Base-by-base conservation (phyloP, 108 stramenopile species). In the Pseudonitzschia multistriata region DNA sequence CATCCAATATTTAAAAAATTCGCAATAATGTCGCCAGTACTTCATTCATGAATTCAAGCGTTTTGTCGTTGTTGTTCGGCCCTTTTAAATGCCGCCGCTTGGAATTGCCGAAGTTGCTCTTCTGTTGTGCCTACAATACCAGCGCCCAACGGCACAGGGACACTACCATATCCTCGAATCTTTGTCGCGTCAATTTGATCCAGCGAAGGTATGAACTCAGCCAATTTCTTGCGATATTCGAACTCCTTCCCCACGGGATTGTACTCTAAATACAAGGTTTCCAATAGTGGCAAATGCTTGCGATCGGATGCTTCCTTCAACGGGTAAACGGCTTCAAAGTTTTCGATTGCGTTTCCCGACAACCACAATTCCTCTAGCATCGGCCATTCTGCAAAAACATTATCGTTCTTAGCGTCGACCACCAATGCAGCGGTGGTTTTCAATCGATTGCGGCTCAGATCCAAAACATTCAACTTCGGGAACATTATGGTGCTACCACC, bases 261-360 rank as follows among this genome's bases (percentile, higher is more conserved):
- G 79, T 97, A 96, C 79, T 99, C 99, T 66, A 99, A 79, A 77
- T 99, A 99, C 7, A 99, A 68, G 14, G 91, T 94, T 30, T 89
- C 84, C 79, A 99, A 77, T n/a, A 62, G 53, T n/a, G 67, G 59
- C 31, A 73, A 65, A 11, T 49, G 52, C 5, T 71, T 64, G 19
- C 49, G 79, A 54, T 37, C 62, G 24, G 73, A 63, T 14, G 83
- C 55, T 48, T 67, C 62, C 40, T 79, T 70, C 28, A 95, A 47
- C 14, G 79, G 76, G 50, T 83, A 68, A 10, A 97, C 76, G 62
- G 89, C 96, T 6, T 83, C 81, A 71, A 96, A 96, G 34, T 78
- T 66, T 61, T 80, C 68, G 55, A 99, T 93, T 63, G 91, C 78
- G 88, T 99, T 99, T 34, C 95, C 94, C 1, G 96, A 95, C 61